Conservation (phyloP, 805 yeast genomes). For the Candida saitoana region DNA sequence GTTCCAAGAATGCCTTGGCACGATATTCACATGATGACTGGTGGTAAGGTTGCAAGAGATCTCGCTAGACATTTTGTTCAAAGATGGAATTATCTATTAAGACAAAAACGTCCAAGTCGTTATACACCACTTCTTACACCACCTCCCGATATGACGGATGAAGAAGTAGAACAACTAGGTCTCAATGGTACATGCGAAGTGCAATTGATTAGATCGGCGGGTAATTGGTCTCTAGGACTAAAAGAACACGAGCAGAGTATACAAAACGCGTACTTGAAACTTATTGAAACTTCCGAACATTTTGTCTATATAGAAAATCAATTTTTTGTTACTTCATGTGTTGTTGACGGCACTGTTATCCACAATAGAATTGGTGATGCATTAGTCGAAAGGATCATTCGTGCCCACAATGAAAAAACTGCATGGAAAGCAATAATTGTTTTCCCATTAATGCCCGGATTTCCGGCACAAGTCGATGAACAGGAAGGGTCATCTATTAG, state of each 20-base stretch:
- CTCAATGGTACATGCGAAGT: slow-evolving; percentile 86
- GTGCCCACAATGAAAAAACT: slow-evolving; percentile 74
- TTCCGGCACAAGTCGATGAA: slow-evolving; percentile 86
- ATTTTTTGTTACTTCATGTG: slow-evolving; percentile 87
- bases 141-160: slow-evolving; percentile 78
- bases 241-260: slow-evolving; percentile 83
- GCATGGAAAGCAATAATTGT: slow-evolving; percentile 88
- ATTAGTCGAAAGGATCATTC: slow-evolving; percentile 87
- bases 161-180: slow-evolving; percentile 59
- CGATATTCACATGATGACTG: slow-evolving; percentile 92
- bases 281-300: slow-evolving; percentile 89
- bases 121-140: slow-evolving; percentile 90
- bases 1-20: slow-evolving; percentile 99
- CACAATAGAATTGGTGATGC: slow-evolving; percentile 95
- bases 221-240: slow-evolving; percentile 90
- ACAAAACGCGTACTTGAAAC: slow-evolving; percentile 85
- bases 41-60: slow-evolving; percentile 94
- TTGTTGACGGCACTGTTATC: slow-evolving; percentile 76
- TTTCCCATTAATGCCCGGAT: slow-evolving; percentile 97
- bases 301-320: slow-evolving; percentile 94
- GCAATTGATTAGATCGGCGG: slow-evolving; percentile 84
- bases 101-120: slow-evolving; percentile 93
- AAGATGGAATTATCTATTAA: slow-evolving; percentile 89
- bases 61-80: slow-evolving; percentile 91
- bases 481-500: slow-evolving; percentile 95